Evolutionary conservation across 768 basidiomycete genomes (phyloP), one percentile per base, ranked within the genome.

Genomic region (Pseudohyphozyma bogoriensis): DNA sequence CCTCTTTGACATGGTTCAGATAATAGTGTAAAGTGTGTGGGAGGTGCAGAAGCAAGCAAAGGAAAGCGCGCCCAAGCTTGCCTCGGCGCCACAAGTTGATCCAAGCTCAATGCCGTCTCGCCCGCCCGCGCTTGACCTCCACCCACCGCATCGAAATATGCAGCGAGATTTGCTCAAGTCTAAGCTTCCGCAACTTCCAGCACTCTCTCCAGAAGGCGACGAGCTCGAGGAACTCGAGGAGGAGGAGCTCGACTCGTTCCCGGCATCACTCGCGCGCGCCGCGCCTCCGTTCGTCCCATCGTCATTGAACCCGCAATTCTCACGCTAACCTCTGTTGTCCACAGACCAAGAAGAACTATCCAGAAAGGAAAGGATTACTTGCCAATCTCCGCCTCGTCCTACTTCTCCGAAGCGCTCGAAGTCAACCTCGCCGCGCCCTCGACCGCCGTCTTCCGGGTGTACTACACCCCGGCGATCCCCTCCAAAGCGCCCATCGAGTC

Each of bases 371-470:
- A 26, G 40, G 46, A 60, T n/a, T 84, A 82, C 65, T 69, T 83
- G 0, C 89, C 92, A 0, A 80, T 95, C 54, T 90, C 86, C 40
- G 87, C 87, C 0, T 74, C 81, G 20, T 77, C 77, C 1, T 93
- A 80, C 77, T 96, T 95, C 71, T 74, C 77, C 0, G 81, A 88
- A 64, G 92, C 93, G 12, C 75, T 85, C 4, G 84, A 89, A 68
- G 84, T 96, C 46, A 72, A 79, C 0, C 82, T 92, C 31, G 35
- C 26, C 51, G 9, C 47, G 2, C 5, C 76, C 16, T 77, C 83
- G 10, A 77, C 77, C 24, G 80, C 89, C 7, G 83, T 85, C 51
- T 81, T 83, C 67, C 79, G 92, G 33, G 85, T 83, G 13, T 95
- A 96, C 74, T 87, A 92, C 72, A 86, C 88, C 0, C 80, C 85